Base-by-base conservation (phyloP, 768 basidiomycete species). In the Suillus ampliporus region DNA sequence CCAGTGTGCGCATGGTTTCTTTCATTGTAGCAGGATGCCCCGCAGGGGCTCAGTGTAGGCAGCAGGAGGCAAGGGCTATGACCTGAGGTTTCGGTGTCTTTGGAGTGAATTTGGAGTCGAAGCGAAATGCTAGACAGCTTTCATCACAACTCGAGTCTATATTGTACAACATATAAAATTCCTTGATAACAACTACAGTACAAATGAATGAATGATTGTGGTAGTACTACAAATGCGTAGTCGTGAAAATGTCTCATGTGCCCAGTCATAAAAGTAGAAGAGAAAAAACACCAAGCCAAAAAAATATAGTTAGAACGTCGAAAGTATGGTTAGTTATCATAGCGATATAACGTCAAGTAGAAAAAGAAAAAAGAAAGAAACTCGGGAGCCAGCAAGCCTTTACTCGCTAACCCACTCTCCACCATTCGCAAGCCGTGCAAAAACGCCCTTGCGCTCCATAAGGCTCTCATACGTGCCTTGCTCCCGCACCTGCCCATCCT, bases 401-500 rank as follows among this genome's bases (percentile, higher is more conserved):
- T 59, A 78, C 51, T 75, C 50, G 15, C 71, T 69, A 34, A 76
- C 65, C 88, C 88, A 89, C 72, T 92, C 92, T 19, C 93, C 95
- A 35, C 89, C 92, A 65, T 81, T 84, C 41, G 92, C 92, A 63
- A 97, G 83, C 61, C 84, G 83, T 38, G 90, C 86, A 80, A 97
- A 94, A 31, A 89, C 76, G 3, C 93, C 93, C 60, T 82, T 83
- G 64, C 76, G 80, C 68, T 81, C 81, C 76, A 94, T 80, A 62
- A 96, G 81, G 65, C 84, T 78, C 15, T 91, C 87, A 72, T 87
- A 97, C 44, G 82, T 80, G 43, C 94, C 95, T 68, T 94, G 77
- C 77, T 97, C 95, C n/a, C 80, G 89, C 23, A 96, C 82, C 63
- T 74, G 74, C 2, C 96, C 97, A n/a, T 88, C 87, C 19, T 88